Conservation (phyloP, 2,329 filamentous ascomycete species). For the Dactylonectria macrodidyma region DNA sequence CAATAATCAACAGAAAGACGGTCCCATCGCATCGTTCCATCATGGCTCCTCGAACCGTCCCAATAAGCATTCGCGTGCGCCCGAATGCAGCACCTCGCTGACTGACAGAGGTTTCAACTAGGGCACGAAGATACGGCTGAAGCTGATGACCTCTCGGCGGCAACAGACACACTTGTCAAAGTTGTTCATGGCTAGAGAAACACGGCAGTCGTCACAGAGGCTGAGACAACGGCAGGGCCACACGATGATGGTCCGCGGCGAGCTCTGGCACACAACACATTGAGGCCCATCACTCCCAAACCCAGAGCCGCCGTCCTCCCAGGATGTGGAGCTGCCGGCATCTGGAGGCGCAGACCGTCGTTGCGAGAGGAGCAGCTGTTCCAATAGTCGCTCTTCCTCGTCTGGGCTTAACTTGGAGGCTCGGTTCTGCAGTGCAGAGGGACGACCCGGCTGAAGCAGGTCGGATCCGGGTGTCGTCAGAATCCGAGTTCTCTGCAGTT, state of each 20-base stretch:
- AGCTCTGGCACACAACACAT: constrained; percentile 93
- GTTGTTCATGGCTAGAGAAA: constrained; percentile 96
- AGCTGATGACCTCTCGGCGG: constrained; percentile 88
- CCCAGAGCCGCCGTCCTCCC: constrained; percentile 80
- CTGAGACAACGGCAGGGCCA: constrained; percentile 98
- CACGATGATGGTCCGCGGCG: constrained; percentile 89
- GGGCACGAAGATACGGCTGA: constrained; percentile 92
- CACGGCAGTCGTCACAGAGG: constrained; percentile 94
- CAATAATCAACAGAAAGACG: constrained; percentile 16
- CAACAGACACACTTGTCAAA: constrained; percentile 98
- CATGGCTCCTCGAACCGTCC: constrained; percentile 3
- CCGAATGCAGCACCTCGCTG: neutral
- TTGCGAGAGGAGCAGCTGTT: constrained; percentile 71
- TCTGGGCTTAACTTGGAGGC: constrained; percentile 64
- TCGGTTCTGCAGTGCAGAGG: constrained; percentile 35
- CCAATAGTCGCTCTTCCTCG: constrained; percentile 73
- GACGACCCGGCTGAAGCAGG: constrained; percentile 34
- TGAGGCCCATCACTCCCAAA: constrained; percentile 81
- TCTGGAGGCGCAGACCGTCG: constrained; percentile 50
- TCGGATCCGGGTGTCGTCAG: constrained; percentile 52
- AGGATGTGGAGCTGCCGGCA: constrained; percentile 57
- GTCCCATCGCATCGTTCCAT: constrained; percentile 16
- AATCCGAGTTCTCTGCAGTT: constrained; percentile 79
- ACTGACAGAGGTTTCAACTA: constrained; percentile 12
- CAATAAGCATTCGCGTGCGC: neutral